Conservation (phyloP, 2,329 filamentous ascomycete genomes). For the Gliomastix tumulicola region DNA sequence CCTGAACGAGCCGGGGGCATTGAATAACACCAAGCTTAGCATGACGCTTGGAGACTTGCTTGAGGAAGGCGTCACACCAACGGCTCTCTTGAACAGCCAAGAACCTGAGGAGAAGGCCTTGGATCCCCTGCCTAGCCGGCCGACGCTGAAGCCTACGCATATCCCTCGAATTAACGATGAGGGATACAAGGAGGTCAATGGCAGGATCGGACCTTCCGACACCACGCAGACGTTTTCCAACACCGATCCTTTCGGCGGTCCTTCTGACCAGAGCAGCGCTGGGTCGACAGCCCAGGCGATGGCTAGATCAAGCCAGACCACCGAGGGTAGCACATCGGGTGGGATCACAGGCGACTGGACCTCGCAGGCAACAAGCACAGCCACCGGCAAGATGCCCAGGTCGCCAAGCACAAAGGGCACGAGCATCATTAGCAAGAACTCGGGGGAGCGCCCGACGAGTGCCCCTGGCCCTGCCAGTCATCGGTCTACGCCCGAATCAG, state of each 20-base stretch:
- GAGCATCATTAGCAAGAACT: conserved; percentile 56
- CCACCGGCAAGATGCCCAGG: conserved; percentile 56
- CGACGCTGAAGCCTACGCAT: conserved; percentile 19
- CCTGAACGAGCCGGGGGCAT: not conserved
- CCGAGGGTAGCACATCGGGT: conserved; percentile 50
- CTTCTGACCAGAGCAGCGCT: conserved; percentile 12
- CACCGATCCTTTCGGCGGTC: conserved; percentile 40
- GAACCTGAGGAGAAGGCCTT: conserved; percentile 17
- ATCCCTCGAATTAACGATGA: conserved; percentile 13
- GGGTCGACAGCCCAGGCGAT: not conserved
- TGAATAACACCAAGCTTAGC: conserved; percentile 9
- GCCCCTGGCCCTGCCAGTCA: conserved; percentile 26
- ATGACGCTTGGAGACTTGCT: conserved; percentile 11
- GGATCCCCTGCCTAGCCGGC: conserved; percentile 16
- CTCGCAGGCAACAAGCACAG: conserved; percentile 55
- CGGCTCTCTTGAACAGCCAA: too few relatives aligned
- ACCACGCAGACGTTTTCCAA: conserved; percentile 38
- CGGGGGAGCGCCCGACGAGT: conserved; percentile 40
- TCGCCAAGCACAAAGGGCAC: conserved; percentile 61
- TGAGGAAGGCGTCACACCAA: conserved; percentile 12
- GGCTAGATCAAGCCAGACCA: conserved; percentile 50
- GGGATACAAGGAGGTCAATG: conserved; percentile 33
- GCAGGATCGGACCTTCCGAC: conserved; percentile 35
- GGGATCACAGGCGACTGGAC: conserved; percentile 52
- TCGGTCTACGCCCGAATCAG: not conserved